Evolutionary conservation across 768 basidiomycete genomes (phyloP), one percentile per base, ranked within the genome.

Genomic region (Phlebiopsis gigantea): DNA sequence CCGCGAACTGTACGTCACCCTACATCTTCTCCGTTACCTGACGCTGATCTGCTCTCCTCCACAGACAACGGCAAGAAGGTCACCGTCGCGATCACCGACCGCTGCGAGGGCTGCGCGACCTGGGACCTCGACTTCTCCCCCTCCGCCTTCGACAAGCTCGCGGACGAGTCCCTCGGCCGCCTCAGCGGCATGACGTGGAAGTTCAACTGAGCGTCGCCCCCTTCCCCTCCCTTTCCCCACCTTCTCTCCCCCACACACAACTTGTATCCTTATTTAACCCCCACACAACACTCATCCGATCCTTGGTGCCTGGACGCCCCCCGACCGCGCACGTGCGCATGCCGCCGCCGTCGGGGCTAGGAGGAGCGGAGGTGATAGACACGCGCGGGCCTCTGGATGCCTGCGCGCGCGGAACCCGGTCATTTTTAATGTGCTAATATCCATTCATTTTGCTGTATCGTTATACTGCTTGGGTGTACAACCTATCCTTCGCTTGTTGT

Each of bases 61-160:
- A n/a, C 17, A 88, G 87, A 81, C 64, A 29, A 75, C 46, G 82
- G 83, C 61, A 79, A 78, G 29, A 63, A 61, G 1, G 73, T 83
- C 50, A 71, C 66, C 0, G 80, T 87, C 21, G 64, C 68, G 0
- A 65, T 89, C 61, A 76, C 74, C 6, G 90, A 93, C 68, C 77
- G 87, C 22, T 91, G 90, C 65, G 66, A 52, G 0, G 84, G 65
- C 7, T 91, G 89, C 61, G 60, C 60, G 0, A 0, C 68, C 10
- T 75, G 66, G 49, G 77, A 80, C 65, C 77, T 90, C 59, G 87
- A 90, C 70, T 75, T 90, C 60, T 82, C 85, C 15, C 82, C 79
- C 5, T 1, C 69, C 5, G 84, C 84, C 9, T 90, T 90, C 69
- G 2, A 62, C 0, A 0, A 60, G 7, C 73, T 90, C 42, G 80